These are phyloP conservation scores for Candida ovalis DNA, from an alignment of 805 yeast species.

Conservation along the genomic window DNA sequence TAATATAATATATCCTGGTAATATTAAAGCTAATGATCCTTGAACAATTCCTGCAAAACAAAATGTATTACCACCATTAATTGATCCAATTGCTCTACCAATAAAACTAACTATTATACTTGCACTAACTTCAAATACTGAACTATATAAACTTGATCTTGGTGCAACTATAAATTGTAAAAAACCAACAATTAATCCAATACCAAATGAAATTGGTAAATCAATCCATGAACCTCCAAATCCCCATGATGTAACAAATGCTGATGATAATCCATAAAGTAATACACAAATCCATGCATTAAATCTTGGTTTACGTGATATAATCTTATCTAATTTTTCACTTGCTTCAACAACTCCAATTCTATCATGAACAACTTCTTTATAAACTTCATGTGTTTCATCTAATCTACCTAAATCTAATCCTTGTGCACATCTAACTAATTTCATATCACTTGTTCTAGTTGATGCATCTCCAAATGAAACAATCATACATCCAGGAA, in stretches of 20 bases:
- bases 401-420: constrained; percentile 76
- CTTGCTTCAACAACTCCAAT: constrained; percentile 88
- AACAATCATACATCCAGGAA: constrained; percentile 94
- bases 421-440: constrained; percentile 88
- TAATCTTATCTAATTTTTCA: constrained; percentile 60
- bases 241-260: constrained; percentile 81
- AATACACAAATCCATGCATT: constrained; percentile 76
- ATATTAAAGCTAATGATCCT: constrained; percentile 83
- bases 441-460: constrained; percentile 89
- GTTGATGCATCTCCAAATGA: constrained; percentile 94
- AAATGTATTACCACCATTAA: constrained; percentile 56
- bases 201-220: constrained; percentile 74
- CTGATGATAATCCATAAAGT: constrained; percentile 75
- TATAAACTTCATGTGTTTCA: constrained; percentile 79
- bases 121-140: constrained; percentile 90
- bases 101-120: constrained; percentile 83
- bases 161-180: constrained; percentile 81
- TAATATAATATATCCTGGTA: constrained; percentile 90
- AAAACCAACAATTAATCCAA: constrained; percentile 80
- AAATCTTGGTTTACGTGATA: constrained; percentile 57
- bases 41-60: constrained; percentile 90
- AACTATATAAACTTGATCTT: constrained; percentile 73
- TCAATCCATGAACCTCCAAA: constrained; percentile 88
- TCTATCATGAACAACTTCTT: constrained; percentile 84
- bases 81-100: constrained; percentile 87